These are phyloP conservation scores for Yamagishiella unicocca DNA, from an alignment of 139 green algal genomes.

Conservation along the genomic window DNA sequence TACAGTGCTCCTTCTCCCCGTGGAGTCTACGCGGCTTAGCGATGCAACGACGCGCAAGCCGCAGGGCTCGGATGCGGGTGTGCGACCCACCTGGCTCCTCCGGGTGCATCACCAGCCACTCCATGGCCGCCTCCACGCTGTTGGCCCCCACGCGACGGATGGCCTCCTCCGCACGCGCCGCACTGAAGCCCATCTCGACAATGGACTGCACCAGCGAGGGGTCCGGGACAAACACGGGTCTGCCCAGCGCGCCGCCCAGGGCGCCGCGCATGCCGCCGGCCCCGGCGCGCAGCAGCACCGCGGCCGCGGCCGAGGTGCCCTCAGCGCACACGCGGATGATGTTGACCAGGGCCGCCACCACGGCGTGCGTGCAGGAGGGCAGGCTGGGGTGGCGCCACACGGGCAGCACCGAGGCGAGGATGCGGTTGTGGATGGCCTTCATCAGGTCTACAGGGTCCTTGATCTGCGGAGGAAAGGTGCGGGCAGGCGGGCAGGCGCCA, in stretches of 20 bases:
- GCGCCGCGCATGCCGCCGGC: neutral
- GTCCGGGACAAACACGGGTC: slow-evolving; percentile 57
- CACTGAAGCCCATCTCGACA: slow-evolving; percentile 95
- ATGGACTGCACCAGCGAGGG: slow-evolving; percentile 73
- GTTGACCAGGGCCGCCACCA: slow-evolving; percentile 63
- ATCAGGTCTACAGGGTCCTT: slow-evolving; percentile 67
- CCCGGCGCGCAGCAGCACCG: slow-evolving; percentile 21
- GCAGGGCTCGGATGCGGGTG: neutral
- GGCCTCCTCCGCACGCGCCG: slow-evolving; percentile 77
- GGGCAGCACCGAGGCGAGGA: slow-evolving; percentile 79
- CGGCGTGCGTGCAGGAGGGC: slow-evolving; percentile 42
- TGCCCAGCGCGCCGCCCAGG: slow-evolving; percentile 2
- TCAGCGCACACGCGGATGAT: slow-evolving; percentile 75
- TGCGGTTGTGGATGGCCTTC: slow-evolving; percentile 61
- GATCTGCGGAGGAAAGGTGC: slow-evolving; percentile 23
- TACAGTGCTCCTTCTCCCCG: too few species aligned
- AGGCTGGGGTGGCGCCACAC: slow-evolving; percentile 78
- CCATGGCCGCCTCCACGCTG: slow-evolving; percentile 92
- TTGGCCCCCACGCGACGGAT: slow-evolving; percentile 81
- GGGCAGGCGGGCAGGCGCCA: neutral
- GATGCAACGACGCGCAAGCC: too few species aligned
- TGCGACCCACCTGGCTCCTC: slow-evolving; percentile 60
- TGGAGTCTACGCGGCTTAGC: too few species aligned
- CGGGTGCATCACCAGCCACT: slow-evolving; percentile 93
- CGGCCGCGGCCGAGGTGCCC: slow-evolving; percentile 48